These are phyloP conservation scores for Pythium sukuiense DNA, from an alignment of 352 stramenopile species.

Conservation along the genomic window DNA sequence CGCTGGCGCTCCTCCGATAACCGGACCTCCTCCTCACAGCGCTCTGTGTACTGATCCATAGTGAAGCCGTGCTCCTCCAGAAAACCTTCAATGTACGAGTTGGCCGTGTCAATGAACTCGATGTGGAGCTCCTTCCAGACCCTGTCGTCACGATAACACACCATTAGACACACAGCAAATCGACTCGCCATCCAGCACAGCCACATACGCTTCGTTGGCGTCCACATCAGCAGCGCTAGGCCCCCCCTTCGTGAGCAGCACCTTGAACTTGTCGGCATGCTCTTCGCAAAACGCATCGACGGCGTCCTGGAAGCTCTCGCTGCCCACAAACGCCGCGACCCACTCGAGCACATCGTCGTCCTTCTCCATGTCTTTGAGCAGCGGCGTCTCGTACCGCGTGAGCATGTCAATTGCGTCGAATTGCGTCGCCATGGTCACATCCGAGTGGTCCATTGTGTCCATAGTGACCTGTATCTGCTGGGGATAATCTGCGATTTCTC, in stretches of 20 bases:
- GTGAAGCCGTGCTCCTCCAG: slow-evolving; percentile 56
- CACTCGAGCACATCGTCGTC: slow-evolving; percentile 81
- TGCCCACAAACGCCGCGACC: slow-evolving; percentile 73
- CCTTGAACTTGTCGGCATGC: slow-evolving; percentile 59
- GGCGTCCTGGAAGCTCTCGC: slow-evolving; percentile 61
- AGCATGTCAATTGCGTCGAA: slow-evolving; percentile 84
- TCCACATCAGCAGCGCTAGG: slow-evolving; percentile 57
- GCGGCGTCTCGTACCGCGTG: slow-evolving; percentile 73
- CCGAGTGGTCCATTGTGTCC: not conserved
- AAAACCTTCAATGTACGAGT: slow-evolving; percentile 71
- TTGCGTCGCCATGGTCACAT: slow-evolving; percentile 35
- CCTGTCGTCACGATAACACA: slow-evolving; percentile 21
- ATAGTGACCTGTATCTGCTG: not conserved
- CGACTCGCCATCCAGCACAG: not conserved
- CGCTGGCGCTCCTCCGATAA: slow-evolving; percentile 72
- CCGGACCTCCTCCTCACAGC: slow-evolving; percentile 70
- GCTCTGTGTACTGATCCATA: slow-evolving; percentile 69
- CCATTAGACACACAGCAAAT: not conserved
- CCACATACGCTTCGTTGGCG: slow-evolving; percentile 51
- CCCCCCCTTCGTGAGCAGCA: slow-evolving; percentile 63
- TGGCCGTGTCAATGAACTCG: slow-evolving; percentile 67
- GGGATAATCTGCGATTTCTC: not conserved
- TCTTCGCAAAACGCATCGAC: slow-evolving; percentile 67
- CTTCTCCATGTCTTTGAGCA: slow-evolving; percentile 82
- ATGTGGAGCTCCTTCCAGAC: slow-evolving; percentile 70